Evolutionary conservation across 257 asterid species (phyloP).

Genomic region (Lantana camara): DNA sequence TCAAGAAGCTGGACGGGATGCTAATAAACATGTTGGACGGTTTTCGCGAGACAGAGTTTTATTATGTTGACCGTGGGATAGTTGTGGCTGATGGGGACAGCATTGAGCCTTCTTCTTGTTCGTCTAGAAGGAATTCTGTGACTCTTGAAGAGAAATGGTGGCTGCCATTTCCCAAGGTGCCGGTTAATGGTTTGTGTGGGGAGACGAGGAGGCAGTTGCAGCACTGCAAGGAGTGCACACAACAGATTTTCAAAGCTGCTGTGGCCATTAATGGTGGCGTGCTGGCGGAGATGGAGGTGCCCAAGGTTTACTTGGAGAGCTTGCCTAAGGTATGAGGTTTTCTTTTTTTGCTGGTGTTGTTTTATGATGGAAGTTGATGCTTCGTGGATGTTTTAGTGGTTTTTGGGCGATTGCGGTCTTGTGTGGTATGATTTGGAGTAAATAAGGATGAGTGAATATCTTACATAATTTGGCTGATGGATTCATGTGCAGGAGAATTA

Average conservation of each 20-base stretch:
- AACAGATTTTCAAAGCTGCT: slow-evolving; percentile 83
- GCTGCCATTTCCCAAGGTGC: slow-evolving; percentile 92
- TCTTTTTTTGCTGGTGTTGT: not conserved
- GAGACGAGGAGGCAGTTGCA: slow-evolving; percentile 60
- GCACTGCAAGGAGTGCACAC: slow-evolving; percentile 82
- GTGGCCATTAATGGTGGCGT: slow-evolving; percentile 70
- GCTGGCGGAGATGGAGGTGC: slow-evolving; percentile 81
- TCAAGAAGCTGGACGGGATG: slow-evolving; percentile 78
- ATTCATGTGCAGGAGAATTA: too few relatives aligned
- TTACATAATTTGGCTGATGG: too few relatives aligned
- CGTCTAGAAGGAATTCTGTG: slow-evolving; percentile 56
- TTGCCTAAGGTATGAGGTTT: slow-evolving; percentile 71
- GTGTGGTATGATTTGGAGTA: too few relatives aligned
- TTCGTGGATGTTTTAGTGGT: not conserved
- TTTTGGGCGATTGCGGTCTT: not conserved
- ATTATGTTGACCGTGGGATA: slow-evolving; percentile 72
- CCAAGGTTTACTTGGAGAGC: slow-evolving; percentile 66
- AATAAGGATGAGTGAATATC: too few relatives aligned
- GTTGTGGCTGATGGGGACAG: slow-evolving; percentile 56
- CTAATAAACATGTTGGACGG: slow-evolving; percentile 75
- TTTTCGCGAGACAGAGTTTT: slow-evolving; percentile 69
- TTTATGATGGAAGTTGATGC: not conserved
- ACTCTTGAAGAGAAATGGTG: slow-evolving; percentile 90
- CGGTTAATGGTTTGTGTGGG: slow-evolving; percentile 64
- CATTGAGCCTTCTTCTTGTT: slow-evolving; percentile 39